These are phyloP conservation scores for Candida pseudocylindracea DNA, from an alignment of 1,139 yeast species.

Conservation along the genomic window DNA sequence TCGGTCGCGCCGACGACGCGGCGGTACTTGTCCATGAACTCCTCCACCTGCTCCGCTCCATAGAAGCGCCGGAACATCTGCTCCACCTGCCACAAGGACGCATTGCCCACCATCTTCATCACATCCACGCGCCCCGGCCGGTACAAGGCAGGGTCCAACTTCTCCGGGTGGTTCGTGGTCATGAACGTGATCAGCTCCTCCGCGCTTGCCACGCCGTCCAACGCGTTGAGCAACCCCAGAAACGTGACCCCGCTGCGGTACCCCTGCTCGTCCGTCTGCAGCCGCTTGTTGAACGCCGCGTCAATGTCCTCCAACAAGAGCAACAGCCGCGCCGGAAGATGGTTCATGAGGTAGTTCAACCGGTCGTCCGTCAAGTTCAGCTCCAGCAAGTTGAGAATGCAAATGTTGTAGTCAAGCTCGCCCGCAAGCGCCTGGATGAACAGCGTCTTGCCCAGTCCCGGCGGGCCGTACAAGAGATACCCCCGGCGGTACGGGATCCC, in stretches of 20 bases:
- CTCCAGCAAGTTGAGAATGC: conserved; percentile 78
- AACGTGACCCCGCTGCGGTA: conserved; percentile 76
- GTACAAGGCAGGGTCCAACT: conserved; percentile 61
- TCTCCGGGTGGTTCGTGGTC: conserved; percentile 97
- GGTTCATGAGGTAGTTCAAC: conserved; percentile 85
- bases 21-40: conserved; percentile 31
- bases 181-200: conserved; percentile 91
- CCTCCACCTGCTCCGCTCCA: conserved; percentile 27
- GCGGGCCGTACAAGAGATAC: conserved; percentile 86
- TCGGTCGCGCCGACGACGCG: conserved; percentile 22
- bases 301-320: conserved; percentile 81
- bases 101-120: conserved; percentile 67
- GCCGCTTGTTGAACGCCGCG: conserved; percentile 79
- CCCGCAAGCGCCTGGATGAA: conserved; percentile 95
- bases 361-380: conserved; percentile 86
- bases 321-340: conserved; percentile 77
- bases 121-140: conserved; percentile 93
- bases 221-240: conserved; percentile 78
- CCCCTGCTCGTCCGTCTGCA: conserved; percentile 57
- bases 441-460: conserved; percentile 94
- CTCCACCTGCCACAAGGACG: conserved; percentile 56
- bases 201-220: conserved; percentile 97
- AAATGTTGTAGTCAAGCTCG: conserved; percentile 83
- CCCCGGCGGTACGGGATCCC: conserved; percentile 98
- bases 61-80: conserved; percentile 81